Percentiles rank a stretch among this genome's conserved stretches.
Conservation (phyloP, 148 eudicot species). For the Fagopyrum tataricum region DNA sequence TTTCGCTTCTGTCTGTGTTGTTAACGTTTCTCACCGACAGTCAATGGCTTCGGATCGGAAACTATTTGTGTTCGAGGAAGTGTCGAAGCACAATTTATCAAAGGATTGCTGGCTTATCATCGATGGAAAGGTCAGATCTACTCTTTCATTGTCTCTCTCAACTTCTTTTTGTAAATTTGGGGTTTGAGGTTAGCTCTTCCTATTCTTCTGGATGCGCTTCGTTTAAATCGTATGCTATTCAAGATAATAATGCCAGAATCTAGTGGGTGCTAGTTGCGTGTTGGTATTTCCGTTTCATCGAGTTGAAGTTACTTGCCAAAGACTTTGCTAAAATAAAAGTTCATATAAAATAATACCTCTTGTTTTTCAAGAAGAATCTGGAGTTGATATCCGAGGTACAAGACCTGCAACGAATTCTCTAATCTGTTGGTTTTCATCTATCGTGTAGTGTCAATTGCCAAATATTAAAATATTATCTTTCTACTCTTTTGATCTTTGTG, state of each 20-base stretch:
- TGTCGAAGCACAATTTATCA: conserved; percentile 42
- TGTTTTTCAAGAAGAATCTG: not conserved
- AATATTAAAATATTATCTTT: too few species aligned
- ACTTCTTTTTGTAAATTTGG: not conserved
- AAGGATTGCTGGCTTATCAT: conserved; percentile 73
- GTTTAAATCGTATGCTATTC: not conserved
- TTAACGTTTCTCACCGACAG: not conserved
- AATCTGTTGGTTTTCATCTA: too few species aligned
- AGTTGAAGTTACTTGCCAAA: not conserved
- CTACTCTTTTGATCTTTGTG: not conserved
- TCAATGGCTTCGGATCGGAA: conserved; percentile 48
- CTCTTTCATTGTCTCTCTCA: not conserved
- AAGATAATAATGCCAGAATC: not conserved
- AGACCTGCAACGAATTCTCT: too few species aligned
- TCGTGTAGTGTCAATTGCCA: not conserved
- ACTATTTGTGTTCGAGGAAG: conserved; percentile 46
- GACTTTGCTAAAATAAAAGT: not conserved
- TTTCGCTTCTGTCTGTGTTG: not conserved
- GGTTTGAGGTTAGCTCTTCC: not conserved
- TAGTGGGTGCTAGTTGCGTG: not conserved
- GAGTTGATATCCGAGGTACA: not conserved
- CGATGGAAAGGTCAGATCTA: conserved; percentile 36
- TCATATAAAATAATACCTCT: not conserved
- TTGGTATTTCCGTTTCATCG: not conserved
- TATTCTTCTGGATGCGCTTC: not conserved